Evolutionary conservation across 2,329 filamentous ascomycete genomes (phyloP).

Genomic region (Monilinia polystroma): DNA sequence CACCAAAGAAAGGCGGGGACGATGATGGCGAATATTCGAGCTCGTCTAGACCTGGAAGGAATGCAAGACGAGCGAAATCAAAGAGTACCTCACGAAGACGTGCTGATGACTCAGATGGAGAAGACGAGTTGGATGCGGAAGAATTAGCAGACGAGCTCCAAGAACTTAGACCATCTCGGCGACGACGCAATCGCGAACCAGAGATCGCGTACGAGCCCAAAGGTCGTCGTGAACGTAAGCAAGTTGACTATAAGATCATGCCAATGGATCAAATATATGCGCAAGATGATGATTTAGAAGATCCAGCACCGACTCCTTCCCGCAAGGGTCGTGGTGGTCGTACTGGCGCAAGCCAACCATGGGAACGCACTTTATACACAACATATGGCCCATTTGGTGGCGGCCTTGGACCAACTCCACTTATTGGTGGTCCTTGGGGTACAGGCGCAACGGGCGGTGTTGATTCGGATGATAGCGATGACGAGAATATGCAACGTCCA

Average conservation of each 20-base stretch:
- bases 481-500: slow-evolving; percentile 72
- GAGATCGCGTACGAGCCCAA: slow-evolving; percentile 60
- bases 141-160: slow-evolving; percentile 66
- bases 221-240: slow-evolving; percentile 58
- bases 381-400: slow-evolving; percentile 93
- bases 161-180: slow-evolving; percentile 53
- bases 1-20: slow-evolving; percentile 44
- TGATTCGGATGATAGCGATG: slow-evolving; percentile 96
- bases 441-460: slow-evolving; percentile 72
- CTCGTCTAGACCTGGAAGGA: slow-evolving; percentile 51
- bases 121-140: slow-evolving; percentile 58
- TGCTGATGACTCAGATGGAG: slow-evolving; percentile 53
- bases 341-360: slow-evolving; percentile 46
- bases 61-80: slow-evolving; percentile 44
- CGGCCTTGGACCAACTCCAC: slow-evolving; percentile 59
- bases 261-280: slow-evolving; percentile 69
- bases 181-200: slow-evolving; percentile 51
- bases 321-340: slow-evolving; percentile 63
- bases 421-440: slow-evolving; percentile 66
- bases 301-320: slow-evolving; percentile 65
- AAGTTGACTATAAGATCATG: slow-evolving; percentile 83
- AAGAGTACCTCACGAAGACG: slow-evolving; percentile 49
- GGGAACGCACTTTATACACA: slow-evolving; percentile 82
- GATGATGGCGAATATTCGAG: slow-evolving; percentile 51
- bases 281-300: slow-evolving; percentile 72